Base-by-base conservation (phyloP, 495 filamentous ascomycete species). In the Aspergillus avenaceus region DNA sequence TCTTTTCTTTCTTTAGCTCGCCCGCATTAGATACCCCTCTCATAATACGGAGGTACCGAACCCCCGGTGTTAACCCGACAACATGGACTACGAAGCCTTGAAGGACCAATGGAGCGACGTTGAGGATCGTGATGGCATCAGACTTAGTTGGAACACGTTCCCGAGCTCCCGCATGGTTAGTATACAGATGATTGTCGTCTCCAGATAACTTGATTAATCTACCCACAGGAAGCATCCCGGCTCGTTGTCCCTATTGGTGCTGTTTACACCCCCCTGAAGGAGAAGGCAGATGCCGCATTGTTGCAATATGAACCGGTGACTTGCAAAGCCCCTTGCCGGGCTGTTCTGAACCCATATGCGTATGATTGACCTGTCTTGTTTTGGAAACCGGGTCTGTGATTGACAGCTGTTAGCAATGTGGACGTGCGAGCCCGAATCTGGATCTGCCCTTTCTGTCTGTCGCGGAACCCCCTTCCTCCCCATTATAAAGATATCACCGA, bases 401-500 rank as follows among this genome's bases (percentile, higher is more conserved):
- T 71, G 50, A 72, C 52, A 43, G 28, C 16, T 42, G 21, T 32
- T 59, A 97, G 93, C 71, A 91, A 93, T 65, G 92, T 99, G 50
- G 95, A 99, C 71, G 84, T 90, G 58, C 87, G 95, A 51, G 93
- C 91, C 54, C 83, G 90, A 43, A 81, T 97, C 51, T 99, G 95
- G 95, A 96, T 97, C 59, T 99, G 95, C 62, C 95, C 95, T 5
- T 99, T 97, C 75, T 99, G 95, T 70, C 80, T 97, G 14, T 91
- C 90, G 71, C 84, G 95, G 65, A 99, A 99, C 65, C 84, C 85
- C 41, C 84, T 99, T 26, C 95, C 95, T 47, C 87, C 91, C 49
- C 95, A 99, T 69, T 99, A 99, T 72, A 97, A 97, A 78, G 95
- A 99, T 70, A 99, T 99, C 63, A 92, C 91, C 21, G 81, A 88